Evolutionary conservation across 2,329 filamentous ascomycete species (phyloP).

Genomic region (Alternaria solani): DNA sequence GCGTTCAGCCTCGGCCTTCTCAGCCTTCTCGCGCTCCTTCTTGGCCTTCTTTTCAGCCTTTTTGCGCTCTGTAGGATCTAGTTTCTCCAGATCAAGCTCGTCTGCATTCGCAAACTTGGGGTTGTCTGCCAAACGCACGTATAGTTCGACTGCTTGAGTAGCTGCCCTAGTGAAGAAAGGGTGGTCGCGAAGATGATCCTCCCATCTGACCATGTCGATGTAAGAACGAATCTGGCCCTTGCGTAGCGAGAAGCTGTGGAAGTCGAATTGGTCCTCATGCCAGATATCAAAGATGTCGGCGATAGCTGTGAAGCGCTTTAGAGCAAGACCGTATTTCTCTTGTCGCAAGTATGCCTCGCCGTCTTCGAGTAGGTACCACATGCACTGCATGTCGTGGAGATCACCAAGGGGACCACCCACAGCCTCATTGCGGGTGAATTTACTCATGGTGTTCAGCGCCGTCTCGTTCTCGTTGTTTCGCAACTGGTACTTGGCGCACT

Average conservation of each 20-base stretch:
- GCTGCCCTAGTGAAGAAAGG: slow-evolving; percentile 91
- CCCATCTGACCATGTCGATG: slow-evolving; percentile 95
- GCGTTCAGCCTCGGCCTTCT: slow-evolving; percentile 79
- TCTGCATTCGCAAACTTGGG: slow-evolving; percentile 71
- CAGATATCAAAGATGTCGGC: slow-evolving; percentile 95
- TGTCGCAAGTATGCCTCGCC: slow-evolving; percentile 87
- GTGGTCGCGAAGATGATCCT: slow-evolving; percentile 88
- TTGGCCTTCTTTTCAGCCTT: slow-evolving; percentile 91
- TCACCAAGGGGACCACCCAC: slow-evolving; percentile 88
- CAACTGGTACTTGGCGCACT: slow-evolving; percentile 95
- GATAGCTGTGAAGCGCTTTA: slow-evolving; percentile 90
- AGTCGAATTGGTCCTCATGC: slow-evolving; percentile 99
- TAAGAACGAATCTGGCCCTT: slow-evolving; percentile 97
- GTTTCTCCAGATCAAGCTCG: slow-evolving; percentile 61
- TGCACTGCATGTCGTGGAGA: slow-evolving; percentile 96
- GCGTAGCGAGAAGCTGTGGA: slow-evolving; percentile 95
- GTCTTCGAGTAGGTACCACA: slow-evolving; percentile 97
- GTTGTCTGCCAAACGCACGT: slow-evolving; percentile 79
- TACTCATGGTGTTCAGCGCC: slow-evolving; percentile 85
- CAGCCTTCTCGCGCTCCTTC: slow-evolving; percentile 75
- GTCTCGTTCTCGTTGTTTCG: slow-evolving; percentile 89
- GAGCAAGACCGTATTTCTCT: slow-evolving; percentile 80
- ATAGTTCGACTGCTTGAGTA: slow-evolving; percentile 80
- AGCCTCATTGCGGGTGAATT: slow-evolving; percentile 93
- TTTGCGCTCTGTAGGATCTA: slow-evolving; percentile 73